Evolutionary conservation across 2,329 filamentous ascomycete genomes (phyloP).

Genomic region (Fusarium concolor): DNA sequence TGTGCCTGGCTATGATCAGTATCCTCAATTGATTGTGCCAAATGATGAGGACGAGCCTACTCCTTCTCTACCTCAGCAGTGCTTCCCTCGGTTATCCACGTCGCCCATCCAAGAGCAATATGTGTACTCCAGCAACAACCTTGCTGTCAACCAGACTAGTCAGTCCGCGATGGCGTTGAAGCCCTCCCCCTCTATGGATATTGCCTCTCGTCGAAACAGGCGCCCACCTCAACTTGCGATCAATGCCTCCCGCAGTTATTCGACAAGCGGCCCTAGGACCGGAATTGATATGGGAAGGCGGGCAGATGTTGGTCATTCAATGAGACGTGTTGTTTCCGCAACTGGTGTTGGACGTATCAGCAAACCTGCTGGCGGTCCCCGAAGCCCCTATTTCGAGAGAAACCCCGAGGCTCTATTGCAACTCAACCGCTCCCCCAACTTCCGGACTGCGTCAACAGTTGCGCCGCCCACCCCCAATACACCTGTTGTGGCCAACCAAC

Average conservation of each 20-base stretch:
- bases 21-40: slow-evolving; percentile 43
- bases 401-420: slow-evolving; percentile 60
- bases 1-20: slow-evolving; percentile 34
- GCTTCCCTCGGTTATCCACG: slow-evolving; percentile 38
- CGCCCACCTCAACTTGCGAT: slow-evolving; percentile 60
- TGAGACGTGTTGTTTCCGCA: slow-evolving; percentile 66
- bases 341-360: slow-evolving; percentile 55
- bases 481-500: slow-evolving; percentile 55
- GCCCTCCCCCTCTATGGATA: slow-evolving; percentile 64
- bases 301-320: slow-evolving; percentile 59
- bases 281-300: slow-evolving; percentile 60
- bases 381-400: slow-evolving; percentile 57
- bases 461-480: slow-evolving; percentile 64
- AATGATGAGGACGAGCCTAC: slow-evolving; percentile 40
- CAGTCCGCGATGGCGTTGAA: slow-evolving; percentile 52
- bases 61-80: slow-evolving; percentile 39
- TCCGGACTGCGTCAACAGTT: slow-evolving; percentile 54
- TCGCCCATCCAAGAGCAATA: slow-evolving; percentile 38
- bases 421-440: slow-evolving; percentile 57
- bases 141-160: slow-evolving; percentile 29
- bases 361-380: slow-evolving; percentile 49
- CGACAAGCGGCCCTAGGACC: slow-evolving; percentile 58
- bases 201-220: slow-evolving; percentile 64
- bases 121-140: slow-evolving; percentile 28
- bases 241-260: slow-evolving; percentile 58